These are phyloP conservation scores for Erodium moschatum DNA, from an alignment of 441 rosid genomes.

Conservation along the genomic window DNA sequence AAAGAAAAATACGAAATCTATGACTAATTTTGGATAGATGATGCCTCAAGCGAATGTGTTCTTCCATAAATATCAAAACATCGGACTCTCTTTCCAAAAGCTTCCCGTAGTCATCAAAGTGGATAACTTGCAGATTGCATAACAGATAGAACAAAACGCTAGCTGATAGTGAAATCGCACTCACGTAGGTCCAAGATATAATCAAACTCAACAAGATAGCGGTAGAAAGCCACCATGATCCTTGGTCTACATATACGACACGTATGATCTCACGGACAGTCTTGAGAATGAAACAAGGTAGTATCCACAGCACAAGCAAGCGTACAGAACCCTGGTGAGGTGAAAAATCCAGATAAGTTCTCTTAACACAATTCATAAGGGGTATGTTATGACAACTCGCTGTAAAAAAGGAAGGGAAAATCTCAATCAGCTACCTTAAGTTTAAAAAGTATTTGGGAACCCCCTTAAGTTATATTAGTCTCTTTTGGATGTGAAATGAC, in stretches of 20 bases:
- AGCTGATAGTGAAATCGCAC: slow-evolving; percentile 60
- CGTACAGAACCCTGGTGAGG: slow-evolving; percentile 51
- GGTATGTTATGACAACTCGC: neutral
- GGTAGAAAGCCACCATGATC: slow-evolving; percentile 69
- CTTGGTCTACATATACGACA: slow-evolving; percentile 37
- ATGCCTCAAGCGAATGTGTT: slow-evolving; percentile 60
- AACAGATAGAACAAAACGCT: slow-evolving; percentile 76
- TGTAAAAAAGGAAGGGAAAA: neutral
- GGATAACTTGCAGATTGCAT: slow-evolving; percentile 86
- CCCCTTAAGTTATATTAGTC: too few species aligned
- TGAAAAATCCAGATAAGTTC: slow-evolving; percentile 16
- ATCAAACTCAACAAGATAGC: slow-evolving; percentile 38
- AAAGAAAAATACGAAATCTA: slow-evolving; percentile 79
- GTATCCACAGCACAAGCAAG: slow-evolving; percentile 55
- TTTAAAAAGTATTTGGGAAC: too few species aligned
- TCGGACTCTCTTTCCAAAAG: slow-evolving; percentile 61
- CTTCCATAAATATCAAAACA: slow-evolving; percentile 54
- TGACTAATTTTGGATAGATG: slow-evolving; percentile 90
- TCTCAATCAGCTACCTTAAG: too few species aligned
- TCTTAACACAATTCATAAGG: neutral
- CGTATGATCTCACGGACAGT: slow-evolving; percentile 53
- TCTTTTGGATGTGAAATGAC: too few species aligned
- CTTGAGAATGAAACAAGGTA: slow-evolving; percentile 70
- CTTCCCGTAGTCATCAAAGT: slow-evolving; percentile 70
- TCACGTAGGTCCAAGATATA: slow-evolving; percentile 66